Percentiles rank a stretch among this genome's conserved stretches.
Conservation (phyloP, 1,284 basidiomycete genomes). For the Sporisorium iseilematis-ciliati region DNA sequence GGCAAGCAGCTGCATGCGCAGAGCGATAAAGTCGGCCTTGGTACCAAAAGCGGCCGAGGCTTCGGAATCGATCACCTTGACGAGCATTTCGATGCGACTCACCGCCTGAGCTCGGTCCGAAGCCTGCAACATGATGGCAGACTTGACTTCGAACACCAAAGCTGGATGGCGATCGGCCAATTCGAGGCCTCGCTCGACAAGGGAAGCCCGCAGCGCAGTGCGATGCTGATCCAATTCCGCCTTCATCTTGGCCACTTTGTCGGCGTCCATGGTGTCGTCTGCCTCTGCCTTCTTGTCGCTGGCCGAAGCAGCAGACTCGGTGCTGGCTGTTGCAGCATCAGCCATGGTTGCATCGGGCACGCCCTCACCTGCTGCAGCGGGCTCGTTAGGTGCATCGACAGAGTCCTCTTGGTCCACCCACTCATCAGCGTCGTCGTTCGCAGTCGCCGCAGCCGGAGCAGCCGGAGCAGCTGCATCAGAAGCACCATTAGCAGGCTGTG, state of each 20-base stretch:
- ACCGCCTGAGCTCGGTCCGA: conserved; percentile 27
- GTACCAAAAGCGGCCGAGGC: conserved; percentile 30
- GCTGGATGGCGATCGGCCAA: conserved; percentile 88
- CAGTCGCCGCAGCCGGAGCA: conserved; percentile 12
- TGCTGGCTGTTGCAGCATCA: conserved; percentile 11
- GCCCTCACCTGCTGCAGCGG: conserved; percentile 34
- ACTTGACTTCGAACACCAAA: conserved; percentile 84
- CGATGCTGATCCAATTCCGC: conserved; percentile 42
- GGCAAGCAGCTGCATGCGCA: conserved; percentile 86
- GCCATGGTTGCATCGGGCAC: conserved; percentile 42
- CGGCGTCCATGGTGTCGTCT: conserved; percentile 41
- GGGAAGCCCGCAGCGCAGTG: conserved; percentile 72
- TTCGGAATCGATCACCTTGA: conserved; percentile 39
- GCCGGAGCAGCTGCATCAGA: conserved; percentile 66
- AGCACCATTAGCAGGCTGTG: conserved; percentile 62
- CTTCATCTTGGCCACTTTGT: conserved; percentile 39
- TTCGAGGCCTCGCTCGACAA: conserved; percentile 72
- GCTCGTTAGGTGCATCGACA: conserved; percentile 41
- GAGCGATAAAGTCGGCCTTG: conserved; percentile 73
- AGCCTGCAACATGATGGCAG: conserved; percentile 57
- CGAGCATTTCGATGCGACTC: conserved; percentile 35
- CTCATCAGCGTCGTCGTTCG: conserved; percentile 40
- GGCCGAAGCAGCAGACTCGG: background rate
- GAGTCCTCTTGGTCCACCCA: conserved; percentile 45
- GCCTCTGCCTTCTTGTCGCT: conserved; percentile 7